Base-by-base conservation (phyloP, 164 flowering plant genomes). In the Amborella trichopoda region DNA sequence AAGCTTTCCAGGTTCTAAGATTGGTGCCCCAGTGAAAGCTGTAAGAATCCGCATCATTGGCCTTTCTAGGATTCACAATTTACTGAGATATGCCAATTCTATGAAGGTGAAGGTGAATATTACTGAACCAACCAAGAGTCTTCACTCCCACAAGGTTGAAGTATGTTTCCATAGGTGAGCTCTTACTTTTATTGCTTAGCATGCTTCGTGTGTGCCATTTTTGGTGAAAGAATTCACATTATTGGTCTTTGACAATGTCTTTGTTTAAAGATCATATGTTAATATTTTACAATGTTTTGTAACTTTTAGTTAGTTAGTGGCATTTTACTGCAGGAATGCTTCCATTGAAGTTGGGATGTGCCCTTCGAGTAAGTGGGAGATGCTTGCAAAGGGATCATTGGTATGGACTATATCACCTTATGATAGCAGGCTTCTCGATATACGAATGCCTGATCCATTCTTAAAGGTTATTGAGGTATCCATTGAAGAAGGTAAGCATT, bases 151-250 rank as follows among this genome's bases (percentile, higher is more conserved):
- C 18, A 64, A 51, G 41, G 48, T 70, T 14, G 86, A 78, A 46
- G 72, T 81, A 46, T 90, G 97, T 61, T 79, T 83, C 60, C 95
- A 90, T 53, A 68, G 97, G 97, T 89, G 61, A 71, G 85, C 60
- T 17, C 12, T 38, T 38, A 16, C 11, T 33, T 11, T 30, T 38
- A n/a, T n/a, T 38, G 41, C 3, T 38, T 38, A 19, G 4, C 11
- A 16, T 38, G 8, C 20, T 3, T 11, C 9, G 6, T 38, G 21
- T 6, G 16, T 38, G 16, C 8, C 20, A 16, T 38, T 38, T 14
- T 30, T 3, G 16, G 20, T 38, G 41, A 2, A 16, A 2, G 16
- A 16, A 38, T 38, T 2, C 8, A 16, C 20, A 16, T 38, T 38
- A 19, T 16, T 38, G 41, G 11, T 1, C 20, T 10, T 38, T 9